Conservation (phyloP, 805 yeast genomes). For the Isabelozyma heimii region DNA sequence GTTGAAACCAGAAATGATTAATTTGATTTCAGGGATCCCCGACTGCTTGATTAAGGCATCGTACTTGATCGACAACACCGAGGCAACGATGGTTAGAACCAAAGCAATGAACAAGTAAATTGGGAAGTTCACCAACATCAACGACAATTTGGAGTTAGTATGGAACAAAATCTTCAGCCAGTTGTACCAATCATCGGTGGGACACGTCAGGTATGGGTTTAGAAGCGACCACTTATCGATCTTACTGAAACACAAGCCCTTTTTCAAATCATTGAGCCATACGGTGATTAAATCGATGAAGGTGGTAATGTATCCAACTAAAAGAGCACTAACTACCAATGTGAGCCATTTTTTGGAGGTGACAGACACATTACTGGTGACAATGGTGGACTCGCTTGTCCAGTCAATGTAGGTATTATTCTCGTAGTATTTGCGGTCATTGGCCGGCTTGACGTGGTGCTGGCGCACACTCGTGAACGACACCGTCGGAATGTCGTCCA, state of each 20-base stretch:
- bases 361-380: slow-evolving; percentile 10
- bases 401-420: slow-evolving; percentile 50
- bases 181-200: slow-evolving; percentile 35
- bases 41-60: slow-evolving; percentile 37
- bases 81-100: slow-evolving; percentile 21
- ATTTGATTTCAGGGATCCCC: slow-evolving; percentile 75
- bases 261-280: slow-evolving; percentile 50
- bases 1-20: slow-evolving; percentile 64
- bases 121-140: slow-evolving; percentile 31
- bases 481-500: neutral
- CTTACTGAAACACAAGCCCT: slow-evolving; percentile 47
- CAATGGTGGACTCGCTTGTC: slow-evolving; percentile 41
- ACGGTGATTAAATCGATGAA: slow-evolving; percentile 48
- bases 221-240: slow-evolving; percentile 39
- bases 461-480: neutral
- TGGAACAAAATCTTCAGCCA: slow-evolving; percentile 32
- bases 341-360: slow-evolving; percentile 45
- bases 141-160: slow-evolving; percentile 14
- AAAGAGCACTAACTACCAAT: slow-evolving; percentile 42
- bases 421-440: slow-evolving; percentile 21
- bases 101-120: slow-evolving; percentile 29
- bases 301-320: slow-evolving; percentile 49
- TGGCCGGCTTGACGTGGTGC: neutral
- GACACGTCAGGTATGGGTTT: slow-evolving; percentile 43
- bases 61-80: slow-evolving; percentile 23